Evolutionary conservation across 345 rosid species (phyloP).

Genomic region (Hirschfeldia incana): DNA sequence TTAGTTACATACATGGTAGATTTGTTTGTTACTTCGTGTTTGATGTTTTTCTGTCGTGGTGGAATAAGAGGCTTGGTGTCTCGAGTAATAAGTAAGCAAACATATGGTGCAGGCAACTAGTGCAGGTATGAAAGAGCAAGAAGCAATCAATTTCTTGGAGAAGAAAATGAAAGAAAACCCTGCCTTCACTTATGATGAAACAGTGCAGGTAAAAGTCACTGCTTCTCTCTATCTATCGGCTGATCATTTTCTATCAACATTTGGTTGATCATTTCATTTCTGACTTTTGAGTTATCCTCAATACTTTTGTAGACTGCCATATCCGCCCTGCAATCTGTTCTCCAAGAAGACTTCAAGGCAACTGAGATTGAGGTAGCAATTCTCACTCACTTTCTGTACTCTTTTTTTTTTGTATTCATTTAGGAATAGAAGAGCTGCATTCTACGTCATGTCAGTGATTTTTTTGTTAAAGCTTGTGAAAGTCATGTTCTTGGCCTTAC

Average conservation of each 20-base stretch:
- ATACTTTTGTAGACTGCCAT: slow-evolving; percentile 57
- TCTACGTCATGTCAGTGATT: not conserved
- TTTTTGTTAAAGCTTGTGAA: slow-evolving; percentile 2
- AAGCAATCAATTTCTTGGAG: slow-evolving; percentile 97
- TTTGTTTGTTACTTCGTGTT: not conserved
- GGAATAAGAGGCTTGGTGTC: not conserved
- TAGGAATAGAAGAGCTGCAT: not conserved
- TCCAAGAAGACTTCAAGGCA: slow-evolving; percentile 93
- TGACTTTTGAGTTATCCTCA: slow-evolving; percentile 4
- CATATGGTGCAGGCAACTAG: slow-evolving; percentile 77
- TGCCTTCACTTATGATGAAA: slow-evolving; percentile 78
- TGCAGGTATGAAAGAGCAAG: slow-evolving; percentile 97
- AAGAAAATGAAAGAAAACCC: slow-evolving; percentile 99
- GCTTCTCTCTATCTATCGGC: not conserved
- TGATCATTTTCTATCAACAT: not conserved
- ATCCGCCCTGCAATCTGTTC: slow-evolving; percentile 84
- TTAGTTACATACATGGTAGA: not conserved
- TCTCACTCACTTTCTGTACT: not conserved
- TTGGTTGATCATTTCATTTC: not conserved
- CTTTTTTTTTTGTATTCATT: not conserved
- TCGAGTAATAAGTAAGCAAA: slow-evolving; percentile 8
- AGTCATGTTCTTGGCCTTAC: not conserved
- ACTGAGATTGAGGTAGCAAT: slow-evolving; percentile 80
- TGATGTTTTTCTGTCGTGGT: not conserved
- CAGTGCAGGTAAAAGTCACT: slow-evolving; percentile 72